Evolutionary conservation across 257 asterid genomes (phyloP).

Genomic region (Fraxinus americana): DNA sequence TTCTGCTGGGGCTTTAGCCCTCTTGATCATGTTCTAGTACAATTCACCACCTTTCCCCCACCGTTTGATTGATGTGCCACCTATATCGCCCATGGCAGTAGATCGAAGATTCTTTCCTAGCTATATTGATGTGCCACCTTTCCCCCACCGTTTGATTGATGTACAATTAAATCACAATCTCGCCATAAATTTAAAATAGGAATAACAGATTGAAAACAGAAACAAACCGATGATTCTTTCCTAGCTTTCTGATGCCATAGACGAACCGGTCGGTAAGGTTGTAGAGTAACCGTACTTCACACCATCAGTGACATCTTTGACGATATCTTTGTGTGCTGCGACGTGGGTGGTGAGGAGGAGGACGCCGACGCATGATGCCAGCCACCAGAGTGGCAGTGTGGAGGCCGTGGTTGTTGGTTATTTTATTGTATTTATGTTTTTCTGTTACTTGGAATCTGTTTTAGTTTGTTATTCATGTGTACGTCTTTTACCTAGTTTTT

Average conservation of each 20-base stretch:
- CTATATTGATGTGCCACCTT: too few species aligned
- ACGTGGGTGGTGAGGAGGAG: neutral
- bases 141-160: too few species aligned
- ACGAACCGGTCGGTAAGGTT: neutral
- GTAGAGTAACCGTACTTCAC: neutral
- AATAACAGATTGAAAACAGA: neutral
- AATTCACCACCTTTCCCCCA: constrained; percentile 63
- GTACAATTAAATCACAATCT: neutral
- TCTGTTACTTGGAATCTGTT: too few species aligned
- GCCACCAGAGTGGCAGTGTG: neutral
- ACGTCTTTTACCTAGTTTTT: too few species aligned
- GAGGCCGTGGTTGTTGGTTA: neutral
- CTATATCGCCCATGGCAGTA: constrained; percentile 84
- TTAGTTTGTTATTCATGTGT: too few species aligned
- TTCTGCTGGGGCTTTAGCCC: constrained; percentile 48
- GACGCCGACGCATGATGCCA: neutral
- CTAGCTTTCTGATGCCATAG: neutral
- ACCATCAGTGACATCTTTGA: neutral
- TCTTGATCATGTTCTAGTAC: constrained; percentile 65
- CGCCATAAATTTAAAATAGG: neutral
- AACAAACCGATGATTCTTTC: neutral
- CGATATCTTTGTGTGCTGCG: neutral
- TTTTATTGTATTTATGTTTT: too few species aligned
- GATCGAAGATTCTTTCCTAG: too few species aligned
- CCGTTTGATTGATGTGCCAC: constrained; percentile 81